Evolutionary conservation across 352 stramenopile species (phyloP).

Genomic region (Pythium myriotylum): DNA sequence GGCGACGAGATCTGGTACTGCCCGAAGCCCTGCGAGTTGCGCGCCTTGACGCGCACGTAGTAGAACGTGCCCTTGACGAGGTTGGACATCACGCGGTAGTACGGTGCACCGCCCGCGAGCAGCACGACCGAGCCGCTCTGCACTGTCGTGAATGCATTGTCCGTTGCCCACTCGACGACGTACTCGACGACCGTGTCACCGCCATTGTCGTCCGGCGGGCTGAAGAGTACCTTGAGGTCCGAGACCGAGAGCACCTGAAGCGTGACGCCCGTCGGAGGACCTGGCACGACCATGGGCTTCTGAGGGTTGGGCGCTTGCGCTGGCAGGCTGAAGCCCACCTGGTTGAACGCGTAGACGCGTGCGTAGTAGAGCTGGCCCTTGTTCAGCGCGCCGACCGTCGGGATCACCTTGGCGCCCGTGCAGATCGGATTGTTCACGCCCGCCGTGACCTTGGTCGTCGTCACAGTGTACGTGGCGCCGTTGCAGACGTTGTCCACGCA

Average conservation of each 20-base stretch:
- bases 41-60: constrained; percentile 71
- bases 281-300: constrained; percentile 82
- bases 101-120: constrained; percentile 64
- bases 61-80: constrained; percentile 71
- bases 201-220: constrained; percentile 78
- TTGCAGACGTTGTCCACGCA: constrained; percentile 25
- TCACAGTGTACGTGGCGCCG: constrained; percentile 42
- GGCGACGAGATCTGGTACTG: constrained; percentile 87
- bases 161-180: constrained; percentile 90
- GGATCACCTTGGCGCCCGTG: constrained; percentile 82
- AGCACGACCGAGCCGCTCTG: constrained; percentile 42
- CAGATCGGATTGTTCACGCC: constrained; percentile 80
- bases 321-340: constrained; percentile 89
- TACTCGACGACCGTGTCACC: constrained; percentile 91
- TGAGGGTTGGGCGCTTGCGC: constrained; percentile 48
- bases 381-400: constrained; percentile 61
- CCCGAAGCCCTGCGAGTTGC: constrained; percentile 76
- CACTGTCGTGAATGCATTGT: constrained; percentile 66
- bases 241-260: constrained; percentile 76
- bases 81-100: constrained; percentile 53
- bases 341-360: constrained; percentile 95
- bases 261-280: constrained; percentile 69
- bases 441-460: constrained; percentile 57
- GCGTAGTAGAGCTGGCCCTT: constrained; percentile 94
- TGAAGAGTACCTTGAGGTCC: constrained; percentile 91